A percentile compares a stretch with the other conserved stretches of the same genome.
phyloP scores from a whole-genome alignment of 2,329 filamentous ascomycete genomes.

The Phoma sp. region DNA sequence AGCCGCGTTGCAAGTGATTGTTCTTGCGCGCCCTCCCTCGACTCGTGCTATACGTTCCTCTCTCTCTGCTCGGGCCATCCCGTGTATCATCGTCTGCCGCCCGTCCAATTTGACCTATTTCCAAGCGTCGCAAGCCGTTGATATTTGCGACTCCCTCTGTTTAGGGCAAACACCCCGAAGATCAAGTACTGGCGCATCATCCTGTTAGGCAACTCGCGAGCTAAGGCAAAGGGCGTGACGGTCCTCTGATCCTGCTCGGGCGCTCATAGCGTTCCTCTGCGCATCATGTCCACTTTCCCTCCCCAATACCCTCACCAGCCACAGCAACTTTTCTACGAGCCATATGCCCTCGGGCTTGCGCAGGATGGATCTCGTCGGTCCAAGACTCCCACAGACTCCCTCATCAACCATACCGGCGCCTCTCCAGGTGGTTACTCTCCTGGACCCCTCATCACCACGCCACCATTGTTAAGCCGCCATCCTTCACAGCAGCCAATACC shows the following conservation, averaged over 20 bases:
- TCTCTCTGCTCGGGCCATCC: constrained; percentile 31
- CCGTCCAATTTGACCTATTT: constrained; percentile 23
- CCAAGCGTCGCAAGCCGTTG: constrained; percentile 29
- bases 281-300: constrained; percentile 41
- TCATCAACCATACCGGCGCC: constrained; percentile 42
- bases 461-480: constrained; percentile 41
- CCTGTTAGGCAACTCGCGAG: constrained; percentile 31
- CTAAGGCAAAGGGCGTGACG: constrained; percentile 34
- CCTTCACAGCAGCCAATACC: constrained; percentile 40
- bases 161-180: constrained; percentile 31
- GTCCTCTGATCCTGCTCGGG: constrained; percentile 27
- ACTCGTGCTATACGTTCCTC: constrained; percentile 32
- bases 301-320: constrained; percentile 30
- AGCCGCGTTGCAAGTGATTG: constrained; percentile 37
- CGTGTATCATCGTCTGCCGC: constrained; percentile 31
- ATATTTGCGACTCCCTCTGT: constrained; percentile 17
- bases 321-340: constrained; percentile 28
- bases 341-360: constrained; percentile 28
- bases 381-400: constrained; percentile 45
- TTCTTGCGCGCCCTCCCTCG: constrained; percentile 41
- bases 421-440: constrained; percentile 45
- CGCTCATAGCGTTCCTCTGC: constrained; percentile 28
- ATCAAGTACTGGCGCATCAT: constrained; percentile 26
- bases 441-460: constrained; percentile 41
- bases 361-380: constrained; percentile 35